phyloP scores from a whole-genome alignment of 768 basidiomycete genomes.

The Tephrocybe sp. region DNA sequence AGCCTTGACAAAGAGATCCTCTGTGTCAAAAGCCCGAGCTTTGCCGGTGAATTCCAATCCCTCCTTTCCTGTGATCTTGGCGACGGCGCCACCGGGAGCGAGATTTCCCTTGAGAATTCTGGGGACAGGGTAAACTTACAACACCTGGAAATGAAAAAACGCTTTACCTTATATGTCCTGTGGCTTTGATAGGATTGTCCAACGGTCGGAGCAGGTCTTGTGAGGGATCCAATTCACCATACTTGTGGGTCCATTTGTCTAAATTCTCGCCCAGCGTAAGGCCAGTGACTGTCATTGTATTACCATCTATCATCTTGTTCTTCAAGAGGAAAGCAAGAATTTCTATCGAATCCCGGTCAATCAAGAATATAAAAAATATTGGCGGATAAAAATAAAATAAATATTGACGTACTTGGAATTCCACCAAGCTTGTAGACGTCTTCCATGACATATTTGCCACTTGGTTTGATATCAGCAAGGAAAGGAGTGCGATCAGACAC shows the following conservation, averaged over 20 bases:
- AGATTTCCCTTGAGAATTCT: conserved; percentile 91
- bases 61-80: conserved; percentile 96
- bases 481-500: conserved; percentile 93
- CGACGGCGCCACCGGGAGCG: conserved; percentile 93
- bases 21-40: conserved; percentile 89
- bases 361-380: not conserved
- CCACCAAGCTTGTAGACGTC: conserved; percentile 95
- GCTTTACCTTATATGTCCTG: conserved; percentile 82
- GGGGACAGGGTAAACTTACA: conserved; percentile 12
- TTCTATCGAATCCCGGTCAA: conserved; percentile 41
- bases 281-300: conserved; percentile 89
- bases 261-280: conserved; percentile 89
- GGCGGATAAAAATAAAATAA: not conserved
- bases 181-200: conserved; percentile 81
- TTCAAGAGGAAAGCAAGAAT: conserved; percentile 84
- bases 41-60: conserved; percentile 87
- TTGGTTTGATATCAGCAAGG: conserved; percentile 94
- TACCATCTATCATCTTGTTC: conserved; percentile 85
- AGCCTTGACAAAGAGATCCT: conserved; percentile 83
- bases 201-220: conserved; percentile 91
- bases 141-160: conserved; percentile 3
- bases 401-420: conserved; percentile 73
- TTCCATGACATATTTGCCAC: conserved; percentile 98
- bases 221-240: conserved; percentile 68
- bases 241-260: conserved; percentile 79